These are phyloP conservation scores for Aureobasidium sp. DNA, from an alignment of 2,329 filamentous ascomycete genomes.

Conservation along the genomic window DNA sequence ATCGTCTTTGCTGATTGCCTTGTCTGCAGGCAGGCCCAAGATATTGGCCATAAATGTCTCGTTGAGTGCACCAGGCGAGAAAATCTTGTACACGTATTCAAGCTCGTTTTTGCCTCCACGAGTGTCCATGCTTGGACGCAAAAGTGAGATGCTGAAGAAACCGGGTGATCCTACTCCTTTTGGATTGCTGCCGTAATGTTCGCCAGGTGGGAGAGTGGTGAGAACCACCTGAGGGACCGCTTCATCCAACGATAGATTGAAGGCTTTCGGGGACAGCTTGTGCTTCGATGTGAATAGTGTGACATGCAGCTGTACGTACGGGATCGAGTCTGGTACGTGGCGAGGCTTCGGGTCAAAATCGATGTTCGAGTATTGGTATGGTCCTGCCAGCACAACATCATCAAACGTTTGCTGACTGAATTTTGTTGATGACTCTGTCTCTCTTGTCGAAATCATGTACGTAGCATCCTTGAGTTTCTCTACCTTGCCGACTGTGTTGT, in stretches of 20 bases:
- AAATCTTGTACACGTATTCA: conserved; percentile 62
- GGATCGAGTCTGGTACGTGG: conserved; percentile 64
- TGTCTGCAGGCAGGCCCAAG: conserved; percentile 33
- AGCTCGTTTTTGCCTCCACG: conserved; percentile 19
- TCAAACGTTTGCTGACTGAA: conserved; percentile 49
- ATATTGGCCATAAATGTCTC: conserved; percentile 43
- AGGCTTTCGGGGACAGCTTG: conserved; percentile 63
- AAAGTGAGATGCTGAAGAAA: conserved; percentile 80
- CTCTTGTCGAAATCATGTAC: conserved; percentile 13
- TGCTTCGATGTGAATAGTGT: conserved; percentile 79
- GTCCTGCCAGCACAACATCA: conserved; percentile 73
- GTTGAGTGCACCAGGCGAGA: conserved; percentile 48
- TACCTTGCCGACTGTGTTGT: conserved; percentile 56
- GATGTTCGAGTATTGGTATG: conserved; percentile 74
- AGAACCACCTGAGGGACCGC: conserved; percentile 67
- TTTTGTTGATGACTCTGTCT: not conserved
- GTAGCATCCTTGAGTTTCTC: not conserved
- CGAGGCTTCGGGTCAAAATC: conserved; percentile 36
- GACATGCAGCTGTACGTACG: conserved; percentile 80
- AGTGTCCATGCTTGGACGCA: conserved; percentile 55
- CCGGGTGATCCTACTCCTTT: conserved; percentile 62
- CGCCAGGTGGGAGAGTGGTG: conserved; percentile 65
- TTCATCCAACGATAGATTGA: conserved; percentile 55
- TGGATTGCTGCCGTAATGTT: conserved; percentile 43
- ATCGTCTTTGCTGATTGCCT: conserved; percentile 30